Percentiles rank a stretch among this genome's conserved stretches.
Conservation (phyloP, 1,284 basidiomycete species). For the Pseudozyma flocculosa region DNA sequence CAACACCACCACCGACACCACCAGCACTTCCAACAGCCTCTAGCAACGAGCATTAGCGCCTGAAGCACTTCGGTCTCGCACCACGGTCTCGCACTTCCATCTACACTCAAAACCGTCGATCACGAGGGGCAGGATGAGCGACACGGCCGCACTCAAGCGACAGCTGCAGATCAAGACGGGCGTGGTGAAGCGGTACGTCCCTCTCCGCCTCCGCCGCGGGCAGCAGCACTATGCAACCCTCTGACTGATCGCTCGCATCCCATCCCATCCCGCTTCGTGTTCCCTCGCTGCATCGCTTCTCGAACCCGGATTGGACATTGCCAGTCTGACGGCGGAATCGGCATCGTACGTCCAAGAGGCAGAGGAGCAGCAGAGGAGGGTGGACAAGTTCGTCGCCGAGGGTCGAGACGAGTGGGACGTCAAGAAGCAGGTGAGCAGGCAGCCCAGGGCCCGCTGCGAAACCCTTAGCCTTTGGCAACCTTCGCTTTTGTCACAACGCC, state of each 20-base stretch:
- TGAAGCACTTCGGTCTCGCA: constrained; percentile 1
- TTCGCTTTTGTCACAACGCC: background rate
- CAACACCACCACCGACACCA: no score
- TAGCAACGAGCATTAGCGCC: no score
- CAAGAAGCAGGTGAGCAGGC: constrained; percentile 42
- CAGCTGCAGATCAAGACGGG: constrained; percentile 46
- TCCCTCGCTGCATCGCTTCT: no score
- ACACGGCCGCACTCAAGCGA: constrained; percentile 25
- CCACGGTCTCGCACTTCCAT: background rate
- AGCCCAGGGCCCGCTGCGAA: no score
- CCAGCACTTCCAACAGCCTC: no score
- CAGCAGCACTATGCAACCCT: no score
- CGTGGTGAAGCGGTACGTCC: constrained; percentile 39
- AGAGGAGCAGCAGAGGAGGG: constrained; percentile 20
- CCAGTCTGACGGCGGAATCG: constrained; percentile 45
- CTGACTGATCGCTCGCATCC: no score
- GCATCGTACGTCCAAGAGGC: constrained; percentile 35
- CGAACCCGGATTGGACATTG: no score
- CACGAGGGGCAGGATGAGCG: constrained; percentile 11
- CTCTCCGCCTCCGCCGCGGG: background rate
- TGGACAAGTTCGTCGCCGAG: constrained; percentile 22
- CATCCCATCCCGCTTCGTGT: no score
- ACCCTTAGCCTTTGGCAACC: background rate
- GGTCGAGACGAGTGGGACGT: constrained; percentile 44
- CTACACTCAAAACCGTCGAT: background rate